Evolutionary conservation across 1,139 yeast species (phyloP), one percentile per base, ranked within the genome.

Genomic region (Kluyveromyces sp.): DNA sequence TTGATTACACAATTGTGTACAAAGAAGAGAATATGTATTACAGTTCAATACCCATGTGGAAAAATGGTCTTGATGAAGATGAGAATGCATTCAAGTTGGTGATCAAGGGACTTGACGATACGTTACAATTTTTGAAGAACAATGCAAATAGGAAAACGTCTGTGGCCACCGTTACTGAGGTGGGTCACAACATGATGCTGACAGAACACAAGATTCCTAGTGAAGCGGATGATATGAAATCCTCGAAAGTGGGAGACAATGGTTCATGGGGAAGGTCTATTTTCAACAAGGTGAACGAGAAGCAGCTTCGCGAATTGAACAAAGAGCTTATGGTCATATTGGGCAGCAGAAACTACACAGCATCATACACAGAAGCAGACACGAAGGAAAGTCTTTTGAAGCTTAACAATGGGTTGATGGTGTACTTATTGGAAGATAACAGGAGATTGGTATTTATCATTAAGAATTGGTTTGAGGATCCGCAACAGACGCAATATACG

Each of bases 371-470:
- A 27, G 39, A 37, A 7, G 39, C 39, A 25, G 27, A 27, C 27
- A 8, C 39, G 10, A 37, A 37, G 15, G 63, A 60, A 45, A 54
- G 61, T 42, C 45, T 63, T 28, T 34, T 61, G 2, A 61, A 59
- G 31, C 50, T 61, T 26, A 59, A 56, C 45, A 62, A 63, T 45
- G 67, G 67, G 0, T 41, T 63, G 26, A 43, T 62, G 7, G 61
- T 65, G 48, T 63, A 60, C 41, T 46, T 61, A 15, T 48, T 48
- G 8, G 53, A 56, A 8, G 53, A 50, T 40, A 46, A 49, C 2
- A 42, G 52, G 5, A 48, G 53, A 42, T 29, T 53, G 27, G 42
- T 53, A 2, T 31, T 63, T 8, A 45, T 63, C 25, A 44, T 63
- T 7, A 58, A 56, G 35, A 62, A 63, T 45, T 63, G 67, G 67